Evolutionary conservation across 306 rosid species (phyloP).

Genomic region (Lathyrus oleraceus): DNA sequence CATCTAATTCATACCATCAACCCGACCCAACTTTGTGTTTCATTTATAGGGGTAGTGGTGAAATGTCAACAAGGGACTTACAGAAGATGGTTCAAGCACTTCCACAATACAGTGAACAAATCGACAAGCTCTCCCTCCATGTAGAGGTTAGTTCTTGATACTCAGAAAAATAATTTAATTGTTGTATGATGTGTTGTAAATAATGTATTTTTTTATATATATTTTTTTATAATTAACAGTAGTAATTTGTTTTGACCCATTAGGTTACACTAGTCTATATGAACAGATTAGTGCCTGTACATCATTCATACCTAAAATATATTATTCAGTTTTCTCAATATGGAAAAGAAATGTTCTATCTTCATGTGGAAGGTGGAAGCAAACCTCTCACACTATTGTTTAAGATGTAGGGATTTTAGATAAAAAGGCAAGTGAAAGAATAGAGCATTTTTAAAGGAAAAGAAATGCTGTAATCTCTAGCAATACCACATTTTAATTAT

Average conservation of each 20-base stretch:
- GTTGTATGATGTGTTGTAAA: slow-evolving; percentile 4
- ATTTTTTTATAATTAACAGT: too few relatives aligned
- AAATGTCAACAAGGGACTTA: slow-evolving; percentile 89
- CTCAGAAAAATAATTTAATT: not conserved
- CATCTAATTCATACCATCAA: slow-evolving; percentile 20
- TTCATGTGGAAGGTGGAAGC: slow-evolving; percentile 28
- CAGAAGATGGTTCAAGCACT: slow-evolving; percentile 99
- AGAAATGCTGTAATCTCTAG: not conserved
- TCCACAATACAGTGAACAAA: slow-evolving; percentile 99
- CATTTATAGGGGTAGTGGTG: slow-evolving; percentile 64
- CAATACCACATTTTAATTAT: slow-evolving; percentile 13
- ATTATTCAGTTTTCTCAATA: too few relatives aligned
- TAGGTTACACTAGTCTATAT: too few relatives aligned
- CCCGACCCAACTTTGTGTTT: slow-evolving; percentile 34
- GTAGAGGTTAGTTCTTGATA: slow-evolving; percentile 75
- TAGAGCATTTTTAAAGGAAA: not conserved
- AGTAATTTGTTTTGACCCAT: too few relatives aligned
- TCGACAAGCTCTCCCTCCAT: slow-evolving; percentile 97
- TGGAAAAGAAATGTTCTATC: not conserved
- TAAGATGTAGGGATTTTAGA: not conserved
- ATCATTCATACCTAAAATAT: too few relatives aligned
- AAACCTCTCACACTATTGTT: slow-evolving; percentile 2
- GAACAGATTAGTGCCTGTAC: too few relatives aligned
- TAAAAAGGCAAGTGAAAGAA: not conserved
- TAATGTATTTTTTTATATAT: too few relatives aligned